phyloP scores from a whole-genome alignment of 352 stramenopile species.

The Globisporangium okanoganense region DNA sequence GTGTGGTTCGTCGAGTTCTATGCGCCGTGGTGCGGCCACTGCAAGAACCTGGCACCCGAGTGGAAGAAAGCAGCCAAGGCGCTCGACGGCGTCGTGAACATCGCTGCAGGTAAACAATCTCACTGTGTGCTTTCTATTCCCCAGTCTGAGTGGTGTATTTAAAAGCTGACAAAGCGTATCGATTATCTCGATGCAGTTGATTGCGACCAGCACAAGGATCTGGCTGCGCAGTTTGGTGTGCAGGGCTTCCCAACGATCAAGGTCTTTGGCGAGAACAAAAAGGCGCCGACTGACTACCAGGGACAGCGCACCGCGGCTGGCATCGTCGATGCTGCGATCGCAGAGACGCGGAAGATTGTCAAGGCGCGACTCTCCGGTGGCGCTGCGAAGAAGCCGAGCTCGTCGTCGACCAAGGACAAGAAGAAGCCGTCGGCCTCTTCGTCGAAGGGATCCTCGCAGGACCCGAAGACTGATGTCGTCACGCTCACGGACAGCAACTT shows the following conservation, averaged over 20 bases:
- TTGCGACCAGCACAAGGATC: slow-evolving; percentile 73
- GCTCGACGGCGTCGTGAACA: slow-evolving; percentile 86
- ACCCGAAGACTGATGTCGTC: slow-evolving; percentile 72
- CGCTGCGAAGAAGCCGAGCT: slow-evolving; percentile 35
- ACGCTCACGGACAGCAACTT: slow-evolving; percentile 91
- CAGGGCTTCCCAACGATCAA: slow-evolving; percentile 94
- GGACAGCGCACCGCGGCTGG: slow-evolving; percentile 76
- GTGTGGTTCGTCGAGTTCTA: slow-evolving; percentile 96
- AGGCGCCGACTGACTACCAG: slow-evolving; percentile 69
- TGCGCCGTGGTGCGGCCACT: slow-evolving; percentile 94
- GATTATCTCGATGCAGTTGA: slow-evolving; percentile 34
- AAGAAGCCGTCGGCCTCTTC: slow-evolving; percentile 29
- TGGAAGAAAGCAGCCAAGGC: slow-evolving; percentile 90
- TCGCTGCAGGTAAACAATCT: slow-evolving; percentile 57
- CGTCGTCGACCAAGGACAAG: slow-evolving; percentile 32
- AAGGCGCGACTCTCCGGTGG: slow-evolving; percentile 73
- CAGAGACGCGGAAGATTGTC: slow-evolving; percentile 66
- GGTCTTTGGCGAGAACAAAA: slow-evolving; percentile 87
- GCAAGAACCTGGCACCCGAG: slow-evolving; percentile 90
- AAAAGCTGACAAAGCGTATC: background rate
- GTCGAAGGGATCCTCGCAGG: slow-evolving; percentile 25
- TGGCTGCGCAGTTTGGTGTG: slow-evolving; percentile 87
- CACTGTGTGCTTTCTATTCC: background rate
- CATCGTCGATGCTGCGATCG: slow-evolving; percentile 82
- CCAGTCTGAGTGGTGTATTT: background rate